A percentile compares a stretch with the other conserved stretches of the same genome.
Conservation (phyloP, 768 basidiomycete genomes). For the Pleurotus sapidus region DNA sequence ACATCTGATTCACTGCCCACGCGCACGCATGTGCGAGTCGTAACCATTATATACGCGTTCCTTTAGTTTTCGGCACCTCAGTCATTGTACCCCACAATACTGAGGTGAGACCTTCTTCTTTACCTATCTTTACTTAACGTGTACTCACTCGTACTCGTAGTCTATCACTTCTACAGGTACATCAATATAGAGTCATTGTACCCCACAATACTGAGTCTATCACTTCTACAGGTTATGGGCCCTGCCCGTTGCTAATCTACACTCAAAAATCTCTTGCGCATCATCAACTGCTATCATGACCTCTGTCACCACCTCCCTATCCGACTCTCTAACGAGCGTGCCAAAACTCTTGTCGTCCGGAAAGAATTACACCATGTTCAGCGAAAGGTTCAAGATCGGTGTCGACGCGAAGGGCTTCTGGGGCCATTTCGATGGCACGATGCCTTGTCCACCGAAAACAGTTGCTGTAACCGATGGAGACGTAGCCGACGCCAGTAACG, state of each 20-base stretch:
- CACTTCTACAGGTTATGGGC: not conserved
- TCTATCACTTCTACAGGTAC: not conserved
- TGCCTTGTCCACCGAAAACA: not conserved
- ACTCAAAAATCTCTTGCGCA: no score
- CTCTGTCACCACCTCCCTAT: not conserved
- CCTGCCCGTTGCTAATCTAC: not conserved
- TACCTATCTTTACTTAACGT: no score
- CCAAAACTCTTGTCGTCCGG: constrained; percentile 12
- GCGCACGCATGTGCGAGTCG: no score
- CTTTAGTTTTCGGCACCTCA: no score
- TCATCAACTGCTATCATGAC: no score
- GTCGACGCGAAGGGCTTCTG: constrained; percentile 12
- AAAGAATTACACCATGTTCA: constrained; percentile 14
- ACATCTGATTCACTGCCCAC: no score
- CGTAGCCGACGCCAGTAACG: not conserved
- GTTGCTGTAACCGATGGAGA: not conserved
- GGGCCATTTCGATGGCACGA: constrained; percentile 15
- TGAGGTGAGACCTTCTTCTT: no score
- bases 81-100: no score
- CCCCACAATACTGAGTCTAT: not conserved
- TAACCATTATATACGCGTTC: no score
- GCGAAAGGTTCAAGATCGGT: constrained; percentile 7
- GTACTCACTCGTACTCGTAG: no score
- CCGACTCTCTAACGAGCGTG: constrained; percentile 8
- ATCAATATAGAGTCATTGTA: not conserved